A percentile compares a stretch with the other conserved stretches of the same genome.
phyloP scores from a whole-genome alignment of 768 basidiomycete genomes.

The Antrodiella citrinella region DNA sequence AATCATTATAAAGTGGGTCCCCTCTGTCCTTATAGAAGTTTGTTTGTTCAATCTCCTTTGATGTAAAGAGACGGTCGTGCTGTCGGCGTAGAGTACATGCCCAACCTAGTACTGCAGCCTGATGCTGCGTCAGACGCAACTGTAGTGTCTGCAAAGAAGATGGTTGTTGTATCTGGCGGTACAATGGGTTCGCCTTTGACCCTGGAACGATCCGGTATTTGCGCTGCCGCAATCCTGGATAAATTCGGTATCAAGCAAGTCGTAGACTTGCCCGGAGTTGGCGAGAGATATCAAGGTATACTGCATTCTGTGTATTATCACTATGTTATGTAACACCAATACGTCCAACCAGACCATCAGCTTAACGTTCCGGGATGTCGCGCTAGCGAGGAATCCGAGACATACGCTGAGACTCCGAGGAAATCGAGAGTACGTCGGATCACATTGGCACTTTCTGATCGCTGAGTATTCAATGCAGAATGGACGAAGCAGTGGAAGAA shows the following conservation, averaged over 20 bases:
- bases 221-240: slow-evolving; percentile 24
- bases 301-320: too few species aligned
- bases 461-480: too few species aligned
- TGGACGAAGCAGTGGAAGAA: slow-evolving; percentile 26
- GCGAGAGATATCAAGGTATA: slow-evolving; percentile 33
- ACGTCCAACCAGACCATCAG: slow-evolving; percentile 23
- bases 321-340: too few species aligned
- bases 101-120: slow-evolving; percentile 22
- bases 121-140: slow-evolving; percentile 6
- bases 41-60: neutral
- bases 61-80: slow-evolving; percentile 28
- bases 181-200: slow-evolving; percentile 7
- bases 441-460: too few species aligned
- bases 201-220: slow-evolving; percentile 33
- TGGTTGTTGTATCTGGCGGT: slow-evolving; percentile 18
- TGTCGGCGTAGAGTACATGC: slow-evolving; percentile 29
- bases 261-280: slow-evolving; percentile 35
- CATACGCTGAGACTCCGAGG: slow-evolving; percentile 32
- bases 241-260: slow-evolving; percentile 23
- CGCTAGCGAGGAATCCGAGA: slow-evolving; percentile 37
- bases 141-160: slow-evolving; percentile 22
- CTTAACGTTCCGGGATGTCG: slow-evolving; percentile 25
- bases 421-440: slow-evolving; percentile 34
- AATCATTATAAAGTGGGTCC: slow-evolving; percentile 25
- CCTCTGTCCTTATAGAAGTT: neutral